Evolutionary conservation across 2,329 filamentous ascomycete species (phyloP).

Genomic region (Coniosporium tulheliwenetii): DNA sequence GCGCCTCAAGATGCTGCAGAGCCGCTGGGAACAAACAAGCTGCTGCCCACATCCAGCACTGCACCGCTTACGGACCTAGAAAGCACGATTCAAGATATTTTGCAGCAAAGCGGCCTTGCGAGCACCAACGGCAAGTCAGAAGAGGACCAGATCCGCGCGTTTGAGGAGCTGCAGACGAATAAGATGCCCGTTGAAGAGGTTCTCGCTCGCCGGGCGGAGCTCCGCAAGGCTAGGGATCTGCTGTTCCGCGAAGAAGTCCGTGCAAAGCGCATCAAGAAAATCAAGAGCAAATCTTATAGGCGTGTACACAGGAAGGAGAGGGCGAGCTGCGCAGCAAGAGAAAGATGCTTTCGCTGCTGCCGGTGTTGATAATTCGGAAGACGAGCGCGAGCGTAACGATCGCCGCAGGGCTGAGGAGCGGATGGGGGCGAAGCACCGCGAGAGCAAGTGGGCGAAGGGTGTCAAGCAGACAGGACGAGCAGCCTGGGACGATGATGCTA

Average conservation of each 20-base stretch:
- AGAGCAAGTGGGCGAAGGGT: slow-evolving; percentile 86
- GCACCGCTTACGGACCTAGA: slow-evolving; percentile 69
- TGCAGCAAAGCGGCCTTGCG: slow-evolving; percentile 71
- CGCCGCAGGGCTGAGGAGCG: slow-evolving; percentile 67
- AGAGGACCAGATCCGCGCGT: slow-evolving; percentile 51
- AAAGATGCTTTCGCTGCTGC: slow-evolving; percentile 41
- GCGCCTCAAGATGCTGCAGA: slow-evolving; percentile 48
- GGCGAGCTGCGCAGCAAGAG: slow-evolving; percentile 41
- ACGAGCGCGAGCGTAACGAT: slow-evolving; percentile 51
- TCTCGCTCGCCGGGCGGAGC: slow-evolving; percentile 54
- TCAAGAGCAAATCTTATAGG: slow-evolving; percentile 93
- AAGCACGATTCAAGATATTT: slow-evolving; percentile 69
- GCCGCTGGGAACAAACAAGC: slow-evolving; percentile 43
- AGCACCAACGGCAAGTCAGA: slow-evolving; percentile 41
- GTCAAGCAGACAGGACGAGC: slow-evolving; percentile 64
- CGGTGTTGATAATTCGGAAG: slow-evolving; percentile 44
- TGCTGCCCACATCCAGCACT: slow-evolving; percentile 41
- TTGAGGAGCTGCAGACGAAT: slow-evolving; percentile 54
- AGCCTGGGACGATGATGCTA: slow-evolving; percentile 79
- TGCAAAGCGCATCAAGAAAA: slow-evolving; percentile 91
- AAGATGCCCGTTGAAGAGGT: slow-evolving; percentile 59
- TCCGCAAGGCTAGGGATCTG: slow-evolving; percentile 68
- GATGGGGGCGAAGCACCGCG: slow-evolving; percentile 70
- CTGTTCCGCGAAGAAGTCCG: slow-evolving; percentile 79
- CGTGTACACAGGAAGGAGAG: slow-evolving; percentile 75